A percentile compares a stretch with the other conserved stretches of the same genome.
These are phyloP conservation scores for Ramularia collo-cygni DNA, from an alignment of 2,329 filamentous ascomycete genomes.

Conservation along the genomic window DNA sequence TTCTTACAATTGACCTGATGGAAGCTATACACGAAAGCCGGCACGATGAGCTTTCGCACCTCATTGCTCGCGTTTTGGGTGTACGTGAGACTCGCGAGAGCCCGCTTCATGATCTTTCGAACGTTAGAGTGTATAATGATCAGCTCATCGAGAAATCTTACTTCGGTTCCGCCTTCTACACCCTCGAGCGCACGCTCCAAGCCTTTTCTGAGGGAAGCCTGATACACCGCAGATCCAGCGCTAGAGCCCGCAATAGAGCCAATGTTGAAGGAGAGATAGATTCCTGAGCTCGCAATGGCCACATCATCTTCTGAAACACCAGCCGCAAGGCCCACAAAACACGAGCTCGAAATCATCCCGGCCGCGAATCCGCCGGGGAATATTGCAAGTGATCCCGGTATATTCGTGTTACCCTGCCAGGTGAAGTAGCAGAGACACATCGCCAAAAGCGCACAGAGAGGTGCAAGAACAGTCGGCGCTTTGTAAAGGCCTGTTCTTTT, in stretches of 20 bases:
- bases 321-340: slow-evolving; percentile 46
- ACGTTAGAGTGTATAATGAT: background rate
- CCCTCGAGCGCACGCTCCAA: slow-evolving; percentile 29
- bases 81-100: slow-evolving; percentile 36
- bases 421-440: slow-evolving; percentile 48
- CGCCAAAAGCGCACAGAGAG: slow-evolving; percentile 42
- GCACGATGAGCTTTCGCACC: slow-evolving; percentile 19
- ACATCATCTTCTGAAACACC: slow-evolving; percentile 41
- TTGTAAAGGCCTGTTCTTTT: slow-evolving; percentile 56
- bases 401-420: slow-evolving; percentile 55
- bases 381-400: slow-evolving; percentile 31
- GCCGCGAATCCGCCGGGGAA: slow-evolving; percentile 48
- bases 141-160: no score
- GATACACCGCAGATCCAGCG: slow-evolving; percentile 33
- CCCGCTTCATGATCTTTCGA: slow-evolving; percentile 36
- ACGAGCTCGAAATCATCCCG: slow-evolving; percentile 40
- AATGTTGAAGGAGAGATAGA: slow-evolving; percentile 42
- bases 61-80: slow-evolving; percentile 24
- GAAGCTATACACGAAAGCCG: slow-evolving; percentile 21
- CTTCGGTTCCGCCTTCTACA: slow-evolving; percentile 24
- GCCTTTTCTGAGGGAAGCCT: slow-evolving; percentile 29
- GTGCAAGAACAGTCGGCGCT: slow-evolving; percentile 45
- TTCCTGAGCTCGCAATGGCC: slow-evolving; percentile 44
- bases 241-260: slow-evolving; percentile 38
- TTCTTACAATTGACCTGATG: slow-evolving; percentile 23